Conservation (phyloP, 1,284 basidiomycete species). For the Sporisorium exsertum region DNA sequence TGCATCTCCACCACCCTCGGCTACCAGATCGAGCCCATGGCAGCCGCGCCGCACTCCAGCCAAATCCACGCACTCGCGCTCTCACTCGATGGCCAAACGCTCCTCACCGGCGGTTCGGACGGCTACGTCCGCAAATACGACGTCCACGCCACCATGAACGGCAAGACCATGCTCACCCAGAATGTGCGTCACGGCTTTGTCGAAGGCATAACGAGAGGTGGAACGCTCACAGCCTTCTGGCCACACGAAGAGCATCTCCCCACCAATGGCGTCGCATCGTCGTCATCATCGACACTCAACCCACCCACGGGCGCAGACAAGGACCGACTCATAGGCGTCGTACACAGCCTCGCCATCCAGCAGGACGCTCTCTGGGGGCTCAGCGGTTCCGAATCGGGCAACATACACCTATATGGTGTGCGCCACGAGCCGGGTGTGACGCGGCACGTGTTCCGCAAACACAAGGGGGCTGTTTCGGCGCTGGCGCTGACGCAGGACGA, state of each 20-base stretch:
- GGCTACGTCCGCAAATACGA: constrained; percentile 95
- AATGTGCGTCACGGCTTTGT: constrained; percentile 91
- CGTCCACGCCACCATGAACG: constrained; percentile 86
- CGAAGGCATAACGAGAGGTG: constrained; percentile 90
- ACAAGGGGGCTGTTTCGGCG: constrained; percentile 84
- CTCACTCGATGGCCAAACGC: constrained; percentile 86
- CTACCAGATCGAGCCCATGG: constrained; percentile 83
- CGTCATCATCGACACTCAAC: constrained; percentile 5
- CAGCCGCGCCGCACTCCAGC: constrained; percentile 87
- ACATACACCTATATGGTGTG: constrained; percentile 84
- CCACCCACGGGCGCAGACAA: constrained; percentile 16
- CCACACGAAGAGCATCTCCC: constrained; percentile 69
- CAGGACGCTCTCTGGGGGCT: constrained; percentile 64
- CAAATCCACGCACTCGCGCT: constrained; percentile 87
- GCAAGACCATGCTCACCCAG: constrained; percentile 86
- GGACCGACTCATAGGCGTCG: constrained; percentile 55
- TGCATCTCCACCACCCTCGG: constrained; percentile 31
- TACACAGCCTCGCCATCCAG: constrained; percentile 66
- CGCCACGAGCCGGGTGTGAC: constrained; percentile 89
- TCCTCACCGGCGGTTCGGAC: constrained; percentile 91
- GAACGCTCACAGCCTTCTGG: constrained; percentile 90
- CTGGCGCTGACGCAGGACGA: constrained; percentile 84
- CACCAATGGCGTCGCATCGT: constrained; percentile 4
- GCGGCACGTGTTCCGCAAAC: constrained; percentile 78
- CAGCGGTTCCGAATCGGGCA: constrained; percentile 62